Base-by-base conservation (phyloP, 805 yeast genomes). In the Ogataea nitratoaversa region DNA sequence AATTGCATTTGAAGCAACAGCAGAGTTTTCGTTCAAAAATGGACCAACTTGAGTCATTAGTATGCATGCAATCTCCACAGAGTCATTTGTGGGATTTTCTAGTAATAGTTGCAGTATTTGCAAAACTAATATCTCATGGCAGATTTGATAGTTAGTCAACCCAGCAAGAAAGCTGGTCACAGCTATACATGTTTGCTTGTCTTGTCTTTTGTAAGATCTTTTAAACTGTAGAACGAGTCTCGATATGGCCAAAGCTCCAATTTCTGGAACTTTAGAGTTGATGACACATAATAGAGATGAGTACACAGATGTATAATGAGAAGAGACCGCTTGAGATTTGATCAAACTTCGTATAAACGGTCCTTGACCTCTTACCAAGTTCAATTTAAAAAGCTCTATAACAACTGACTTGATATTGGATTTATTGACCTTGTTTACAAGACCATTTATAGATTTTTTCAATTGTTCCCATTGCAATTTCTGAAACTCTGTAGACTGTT, bases 201-300 rank as follows among this genome's bases (percentile, higher is more conserved):
- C 72, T 42, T 73, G 70, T 18, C 66, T 54, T 48, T 67, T 65
- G 57, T 67, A 81, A 0, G 72, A 71, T 46, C 70, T 68, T 33
- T 80, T 71, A 60, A 86, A 85, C 41, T 71, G 79, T 3, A 79
- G 50, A 1, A 83, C 64, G 20, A 82, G 59, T 44, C 93, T 66
- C 8, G 69, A 53, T 0, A 71, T 56, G 24, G 84, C 46, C 4
- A 82, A 56, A 41, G 72, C 72, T 2, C 95, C 95, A 14, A 86
- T 62, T 27, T 74, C 74, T 0, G 95, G 93, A 3, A 85, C 57
- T 48, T 82, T 76, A 5, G 84, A 72, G 58, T 84, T 83, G 9
- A 88, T 37, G 1, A 82, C 70, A 2, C 82, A 70, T 0, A 75
- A 69, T 27, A 88, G 51, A 1, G 84, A 64, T 0, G 89, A 78